Conservation (phyloP, 1,139 yeast species). For the Pichia sp. region DNA sequence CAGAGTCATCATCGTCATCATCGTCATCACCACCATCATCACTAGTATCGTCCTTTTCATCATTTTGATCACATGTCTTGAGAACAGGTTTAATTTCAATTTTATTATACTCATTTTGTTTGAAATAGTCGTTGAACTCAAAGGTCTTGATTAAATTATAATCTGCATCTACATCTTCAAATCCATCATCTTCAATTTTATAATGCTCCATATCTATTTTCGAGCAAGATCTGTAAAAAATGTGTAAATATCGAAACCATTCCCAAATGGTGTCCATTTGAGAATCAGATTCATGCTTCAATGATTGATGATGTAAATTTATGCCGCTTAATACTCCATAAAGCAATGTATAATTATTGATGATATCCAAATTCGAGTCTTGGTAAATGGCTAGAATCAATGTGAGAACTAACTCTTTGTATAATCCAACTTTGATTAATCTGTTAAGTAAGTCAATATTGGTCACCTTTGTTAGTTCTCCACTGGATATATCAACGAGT, state of each 20-base stretch:
- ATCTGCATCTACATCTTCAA: slow-evolving; percentile 23
- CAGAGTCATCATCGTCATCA: background rate
- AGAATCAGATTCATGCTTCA: slow-evolving; percentile 8
- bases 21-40: slow-evolving; percentile 1
- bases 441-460: slow-evolving; percentile 12
- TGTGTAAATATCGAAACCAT: slow-evolving; percentile 22
- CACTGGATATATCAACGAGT: slow-evolving; percentile 6
- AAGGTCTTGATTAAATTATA: slow-evolving; percentile 21
- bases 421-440: slow-evolving; percentile 15
- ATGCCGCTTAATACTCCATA: slow-evolving; percentile 15
- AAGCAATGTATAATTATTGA: slow-evolving; percentile 22
- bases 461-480: slow-evolving; percentile 2
- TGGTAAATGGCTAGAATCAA: slow-evolving; percentile 23
- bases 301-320: slow-evolving; percentile 11
- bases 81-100: slow-evolving; percentile 17
- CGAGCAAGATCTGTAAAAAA: slow-evolving; percentile 24
- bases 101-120: slow-evolving; percentile 15
- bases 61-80: background rate
- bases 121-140: slow-evolving; percentile 18
- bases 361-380: slow-evolving; percentile 23
- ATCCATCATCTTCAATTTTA: slow-evolving; percentile 22
- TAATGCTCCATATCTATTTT: slow-evolving; percentile 25
- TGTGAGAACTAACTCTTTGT: slow-evolving; percentile 20
- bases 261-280: slow-evolving; percentile 15
- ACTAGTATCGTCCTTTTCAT: slow-evolving; percentile 6